These are phyloP conservation scores for Fusarium poae DNA, from an alignment of 2,329 filamentous ascomycete genomes.

Conservation along the genomic window DNA sequence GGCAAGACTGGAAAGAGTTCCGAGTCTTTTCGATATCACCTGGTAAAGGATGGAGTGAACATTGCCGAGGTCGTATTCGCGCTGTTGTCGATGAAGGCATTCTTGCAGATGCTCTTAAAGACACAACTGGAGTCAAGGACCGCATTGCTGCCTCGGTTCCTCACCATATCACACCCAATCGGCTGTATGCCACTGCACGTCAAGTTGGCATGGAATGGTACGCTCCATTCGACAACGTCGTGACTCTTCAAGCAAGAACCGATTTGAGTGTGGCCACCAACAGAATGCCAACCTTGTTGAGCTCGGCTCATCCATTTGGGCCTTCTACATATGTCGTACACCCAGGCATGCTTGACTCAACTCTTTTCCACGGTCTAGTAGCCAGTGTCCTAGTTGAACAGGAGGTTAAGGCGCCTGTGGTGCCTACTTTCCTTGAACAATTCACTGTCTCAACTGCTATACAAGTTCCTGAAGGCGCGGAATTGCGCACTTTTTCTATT, in stretches of 20 bases:
- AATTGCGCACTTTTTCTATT: not conserved
- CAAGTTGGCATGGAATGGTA: constrained; percentile 8
- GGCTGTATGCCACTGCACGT: constrained; percentile 5
- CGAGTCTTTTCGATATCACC: constrained; percentile 9
- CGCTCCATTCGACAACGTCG: constrained; percentile 4
- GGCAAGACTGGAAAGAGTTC: constrained; percentile 16
- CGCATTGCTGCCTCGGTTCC: constrained; percentile 9
- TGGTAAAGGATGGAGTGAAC: constrained; percentile 9
- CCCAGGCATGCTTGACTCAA: constrained; percentile 15
- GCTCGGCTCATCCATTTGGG: constrained; percentile 8
- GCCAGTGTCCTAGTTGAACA: constrained; percentile 7
- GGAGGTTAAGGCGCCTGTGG: constrained; percentile 10
- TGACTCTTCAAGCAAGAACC: constrained; percentile 13
- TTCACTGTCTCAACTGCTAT: constrained; percentile 6
- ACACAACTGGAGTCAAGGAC: constrained; percentile 4
- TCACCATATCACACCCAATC: constrained; percentile 13
- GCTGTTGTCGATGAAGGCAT: not conserved
- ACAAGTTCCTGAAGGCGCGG: not conserved
- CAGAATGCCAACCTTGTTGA: not conserved
- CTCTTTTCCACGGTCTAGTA: constrained; percentile 8
- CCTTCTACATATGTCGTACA: constrained; percentile 8
- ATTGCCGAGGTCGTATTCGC: constrained; percentile 1
- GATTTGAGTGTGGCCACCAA: constrained; percentile 4
- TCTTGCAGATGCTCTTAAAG: constrained; percentile 1
- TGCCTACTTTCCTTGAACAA: constrained; percentile 13